Base-by-base conservation (phyloP, 192 early-diverging fungal genomes). In the Thamnidium elegans region DNA sequence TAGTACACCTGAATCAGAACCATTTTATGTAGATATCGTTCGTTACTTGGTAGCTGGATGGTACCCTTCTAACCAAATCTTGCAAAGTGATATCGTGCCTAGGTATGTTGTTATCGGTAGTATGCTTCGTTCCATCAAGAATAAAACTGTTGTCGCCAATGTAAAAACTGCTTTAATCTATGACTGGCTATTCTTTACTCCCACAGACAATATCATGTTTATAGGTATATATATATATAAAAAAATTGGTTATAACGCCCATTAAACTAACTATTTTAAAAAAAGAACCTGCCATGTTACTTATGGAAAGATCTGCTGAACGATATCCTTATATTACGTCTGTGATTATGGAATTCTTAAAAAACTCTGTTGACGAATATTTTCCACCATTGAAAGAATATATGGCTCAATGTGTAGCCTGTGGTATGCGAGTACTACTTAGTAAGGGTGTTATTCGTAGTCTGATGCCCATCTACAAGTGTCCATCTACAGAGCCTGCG, bases 141-240 rank as follows among this genome's bases (percentile, higher is more conserved):
- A 83, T 43, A 76, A 77, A 54, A 81, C 84, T 0, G 75, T 79
- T 0, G 86, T 86, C 4, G 73, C 86, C 14, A 86, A 87, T 60
- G 84, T 84, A 44, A 92, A 92, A 46, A 75, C 89, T 17, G 89
- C 91, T 10, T 62, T 92, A 36, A 87, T 90, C 51, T 89, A 84
- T 55, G 91, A 92, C 66, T 92, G 91, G 91, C 67, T 92, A 17
- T 89, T 87, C 50, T 92, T 82, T 60, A 79, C 83, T 21, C 78
- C 86, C 5, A n/a, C 54, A 10, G 89, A 91, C 54, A 88, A 77
- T 58, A 86, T 92, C 30, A 92, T 92, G 91, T 76, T 76, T 46
- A 83, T 86, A 44, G 82, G 82, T 80, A 78, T n/a, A n/a, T n/a
- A n/a, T n/a, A n/a, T n/a, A 46, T 54, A 39, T 23, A n/a, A 19